Evolutionary conservation across 1,284 basidiomycete species (phyloP).

Genomic region (Irpex lacteus): DNA sequence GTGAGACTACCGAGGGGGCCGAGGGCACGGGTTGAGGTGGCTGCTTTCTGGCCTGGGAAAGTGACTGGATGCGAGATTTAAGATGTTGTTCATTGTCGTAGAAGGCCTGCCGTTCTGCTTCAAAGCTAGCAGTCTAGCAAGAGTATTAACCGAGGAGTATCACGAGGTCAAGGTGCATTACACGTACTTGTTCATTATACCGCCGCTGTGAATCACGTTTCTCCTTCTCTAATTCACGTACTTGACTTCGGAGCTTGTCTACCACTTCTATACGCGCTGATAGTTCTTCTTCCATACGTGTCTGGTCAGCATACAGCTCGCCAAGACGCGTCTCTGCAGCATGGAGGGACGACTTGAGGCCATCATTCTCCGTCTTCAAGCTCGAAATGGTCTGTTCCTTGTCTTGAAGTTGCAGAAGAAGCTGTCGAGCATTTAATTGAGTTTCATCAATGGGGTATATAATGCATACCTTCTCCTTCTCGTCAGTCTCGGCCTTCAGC

Average conservation of each 20-base stretch:
- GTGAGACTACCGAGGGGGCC: constrained; percentile 28
- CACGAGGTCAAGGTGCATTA: background rate
- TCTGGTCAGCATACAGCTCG: constrained; percentile 77
- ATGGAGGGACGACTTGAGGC: constrained; percentile 58
- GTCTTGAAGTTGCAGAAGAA: constrained; percentile 71
- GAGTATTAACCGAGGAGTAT: background rate
- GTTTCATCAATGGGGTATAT: constrained; percentile 1
- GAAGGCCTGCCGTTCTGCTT: constrained; percentile 81
- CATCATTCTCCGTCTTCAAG: constrained; percentile 62
- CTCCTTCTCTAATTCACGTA: constrained; percentile 80
- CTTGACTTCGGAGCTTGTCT: constrained; percentile 73
- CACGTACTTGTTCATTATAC: constrained; percentile 76
- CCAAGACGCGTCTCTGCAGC: constrained; percentile 65
- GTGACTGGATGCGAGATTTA: constrained; percentile 80
- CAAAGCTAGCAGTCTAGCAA: constrained; percentile 68
- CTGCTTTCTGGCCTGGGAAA: constrained; percentile 63
- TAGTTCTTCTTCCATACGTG: constrained; percentile 73
- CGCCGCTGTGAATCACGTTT: constrained; percentile 73
- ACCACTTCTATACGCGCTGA: constrained; percentile 73
- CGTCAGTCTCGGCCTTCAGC: constrained; percentile 71
- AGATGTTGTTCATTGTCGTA: constrained; percentile 87
- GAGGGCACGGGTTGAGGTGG: constrained; percentile 28
- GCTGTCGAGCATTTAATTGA: constrained; percentile 36
- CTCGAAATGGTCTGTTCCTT: constrained; percentile 66
- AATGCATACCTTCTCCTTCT: constrained; percentile 68